Percentiles rank a stretch among this genome's conserved stretches.
phyloP scores from a whole-genome alignment of 345 rosid genomes.

The Brassica incana region DNA sequence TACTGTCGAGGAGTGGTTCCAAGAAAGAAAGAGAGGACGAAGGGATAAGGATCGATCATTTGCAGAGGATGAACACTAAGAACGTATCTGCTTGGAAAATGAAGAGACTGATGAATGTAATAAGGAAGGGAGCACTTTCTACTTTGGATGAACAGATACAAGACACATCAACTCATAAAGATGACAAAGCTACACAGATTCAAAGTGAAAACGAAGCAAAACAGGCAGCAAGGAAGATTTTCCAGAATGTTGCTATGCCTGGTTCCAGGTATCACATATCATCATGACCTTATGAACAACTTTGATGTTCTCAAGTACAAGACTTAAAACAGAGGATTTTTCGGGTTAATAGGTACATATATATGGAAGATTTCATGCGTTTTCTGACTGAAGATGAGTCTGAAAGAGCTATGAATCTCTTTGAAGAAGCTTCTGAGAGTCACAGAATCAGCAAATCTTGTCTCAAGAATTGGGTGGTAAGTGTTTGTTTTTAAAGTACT shows the following conservation, averaged over 20 bases:
- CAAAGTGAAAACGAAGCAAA: constrained; percentile 76
- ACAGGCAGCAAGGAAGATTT: constrained; percentile 80
- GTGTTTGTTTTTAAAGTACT: constrained; percentile 5
- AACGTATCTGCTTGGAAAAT: constrained; percentile 98
- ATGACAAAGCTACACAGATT: constrained; percentile 64
- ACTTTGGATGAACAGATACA: constrained; percentile 81
- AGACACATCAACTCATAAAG: constrained; percentile 46
- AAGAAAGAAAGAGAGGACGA: constrained; percentile 42
- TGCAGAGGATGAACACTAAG: constrained; percentile 72
- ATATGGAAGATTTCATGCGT: constrained; percentile 63
- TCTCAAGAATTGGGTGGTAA: constrained; percentile 91
- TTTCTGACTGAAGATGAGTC: constrained; percentile 75
- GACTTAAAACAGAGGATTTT: not conserved
- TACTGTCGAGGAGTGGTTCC: constrained; percentile 48
- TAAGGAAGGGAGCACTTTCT: constrained; percentile 67
- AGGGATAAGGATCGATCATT: constrained; percentile 65
- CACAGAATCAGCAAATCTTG: constrained; percentile 64
- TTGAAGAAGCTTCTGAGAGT: constrained; percentile 58
- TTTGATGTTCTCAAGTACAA: not conserved
- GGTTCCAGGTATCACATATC: constrained; percentile 55
- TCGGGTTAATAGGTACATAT: constrained; percentile 55
- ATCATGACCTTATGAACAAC: not conserved
- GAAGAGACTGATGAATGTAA: constrained; percentile 75
- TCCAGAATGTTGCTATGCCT: constrained; percentile 65
- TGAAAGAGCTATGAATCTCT: constrained; percentile 52